Conservation (phyloP, 345 rosid species). For the Anacardium occidentale region DNA sequence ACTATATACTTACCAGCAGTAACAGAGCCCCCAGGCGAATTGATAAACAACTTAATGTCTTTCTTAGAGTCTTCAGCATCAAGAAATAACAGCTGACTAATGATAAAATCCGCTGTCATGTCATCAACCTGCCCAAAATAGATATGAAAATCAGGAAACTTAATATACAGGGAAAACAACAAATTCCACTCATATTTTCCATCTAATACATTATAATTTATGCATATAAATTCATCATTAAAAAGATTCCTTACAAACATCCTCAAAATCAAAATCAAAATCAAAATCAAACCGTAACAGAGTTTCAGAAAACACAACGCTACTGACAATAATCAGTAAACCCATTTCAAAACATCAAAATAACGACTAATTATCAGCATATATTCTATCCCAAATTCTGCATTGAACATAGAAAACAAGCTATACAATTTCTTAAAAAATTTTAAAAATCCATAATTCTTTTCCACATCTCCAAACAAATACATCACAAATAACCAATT, state of each 20-base stretch:
- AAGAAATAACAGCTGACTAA: constrained; percentile 84
- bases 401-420: neutral
- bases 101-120: constrained; percentile 74
- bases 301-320: neutral
- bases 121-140: constrained; percentile 70
- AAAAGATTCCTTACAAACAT: neutral
- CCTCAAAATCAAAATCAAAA: constrained; percentile 7
- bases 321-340: neutral
- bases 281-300: neutral
- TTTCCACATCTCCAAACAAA: neutral
- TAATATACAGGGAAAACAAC: neutral
- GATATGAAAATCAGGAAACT: neutral
- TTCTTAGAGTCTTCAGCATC: constrained; percentile 80
- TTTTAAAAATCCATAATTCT: neutral
- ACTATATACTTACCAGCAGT: constrained; percentile 64
- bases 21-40: constrained; percentile 92
- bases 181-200: neutral
- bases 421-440: too few relatives aligned
- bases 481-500: neutral
- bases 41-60: constrained; percentile 79
- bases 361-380: neutral
- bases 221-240: neutral
- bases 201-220: neutral
- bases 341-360: neutral
- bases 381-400: neutral